These are phyloP conservation scores for Pseudogymnoascus sp. DNA, from an alignment of 2,329 filamentous ascomycete species.

Conservation along the genomic window DNA sequence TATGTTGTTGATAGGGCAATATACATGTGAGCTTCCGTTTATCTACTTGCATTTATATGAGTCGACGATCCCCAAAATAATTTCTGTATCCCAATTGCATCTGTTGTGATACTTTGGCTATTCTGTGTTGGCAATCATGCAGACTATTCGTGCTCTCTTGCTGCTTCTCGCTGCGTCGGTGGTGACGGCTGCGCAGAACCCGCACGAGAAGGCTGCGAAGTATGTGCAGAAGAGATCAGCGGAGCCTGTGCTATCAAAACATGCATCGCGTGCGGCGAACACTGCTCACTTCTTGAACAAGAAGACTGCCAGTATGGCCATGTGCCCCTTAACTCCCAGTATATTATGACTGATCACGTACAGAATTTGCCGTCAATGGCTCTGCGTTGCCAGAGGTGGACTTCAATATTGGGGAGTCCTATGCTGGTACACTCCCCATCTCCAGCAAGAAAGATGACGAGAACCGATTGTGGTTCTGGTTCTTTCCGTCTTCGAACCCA, in stretches of 20 bases:
- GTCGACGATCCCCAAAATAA: neutral
- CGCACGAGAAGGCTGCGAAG: slow-evolving; percentile 15
- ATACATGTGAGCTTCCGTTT: neutral
- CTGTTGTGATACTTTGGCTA: neutral
- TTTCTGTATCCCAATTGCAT: neutral
- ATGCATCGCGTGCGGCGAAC: slow-evolving; percentile 10
- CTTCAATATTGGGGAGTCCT: slow-evolving; percentile 25
- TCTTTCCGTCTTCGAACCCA: slow-evolving; percentile 42
- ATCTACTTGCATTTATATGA: neutral
- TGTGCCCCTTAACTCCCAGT: neutral
- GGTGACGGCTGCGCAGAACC: slow-evolving; percentile 29
- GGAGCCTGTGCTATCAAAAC: slow-evolving; percentile 11
- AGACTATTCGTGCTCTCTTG: neutral
- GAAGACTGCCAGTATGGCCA: slow-evolving; percentile 15
- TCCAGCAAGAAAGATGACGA: slow-evolving; percentile 36
- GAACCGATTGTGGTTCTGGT: slow-evolving; percentile 45
- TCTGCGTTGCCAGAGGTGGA: slow-evolving; percentile 22
- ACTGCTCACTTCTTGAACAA: slow-evolving; percentile 17
- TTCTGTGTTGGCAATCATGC: neutral
- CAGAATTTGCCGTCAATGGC: slow-evolving; percentile 25
- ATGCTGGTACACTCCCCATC: slow-evolving; percentile 41
- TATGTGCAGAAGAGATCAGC: slow-evolving; percentile 12
- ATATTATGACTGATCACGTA: neutral
- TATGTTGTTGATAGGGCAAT: neutral
- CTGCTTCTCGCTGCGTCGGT: slow-evolving; percentile 17